Evolutionary conservation across 2,329 filamentous ascomycete species (phyloP), one percentile per base, ranked within the genome.

Genomic region (Calonectria honghensis): DNA sequence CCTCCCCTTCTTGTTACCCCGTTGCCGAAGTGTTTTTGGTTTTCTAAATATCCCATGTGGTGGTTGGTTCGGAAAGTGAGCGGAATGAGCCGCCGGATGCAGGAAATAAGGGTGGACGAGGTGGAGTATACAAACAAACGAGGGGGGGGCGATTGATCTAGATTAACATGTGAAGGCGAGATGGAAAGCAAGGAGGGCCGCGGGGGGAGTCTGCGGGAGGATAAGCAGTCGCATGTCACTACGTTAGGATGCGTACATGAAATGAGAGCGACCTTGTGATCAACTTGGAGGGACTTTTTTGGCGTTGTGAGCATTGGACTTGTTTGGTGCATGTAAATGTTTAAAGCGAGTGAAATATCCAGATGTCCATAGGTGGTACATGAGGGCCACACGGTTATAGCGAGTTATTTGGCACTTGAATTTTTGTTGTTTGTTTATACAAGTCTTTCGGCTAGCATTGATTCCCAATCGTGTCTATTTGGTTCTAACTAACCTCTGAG

Each of bases 201-300:
- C 65, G 61, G 41, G 59, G 32, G 57, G 31, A 50, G 63, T 32
- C 32, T 59, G 45, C 48, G 54, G 39, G 59, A 65, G 61, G n/a
- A 68, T 63, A 67, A 61, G 51, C 35, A 57, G 45, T 63, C 72
- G 70, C 69, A 76, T 76, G 70, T 74, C 68, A 73, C 64, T 74
- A 69, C 68, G 35, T 39, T 74, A 61, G 65, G 72, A 77, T 79
- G 77, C 77, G 71, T 78, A 75, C 67, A 81, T 77, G 79, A 80
- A 80, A 80, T 80, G 73, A 78, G 75, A 81, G 75, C 73, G 73
- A 75, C 69, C 65, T 79, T 79, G 54, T 75, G 67, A 75, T 75
- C 57, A 71, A 65, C 32, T 61, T 54, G 54, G 57, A 52, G 31
- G 50, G 13, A 24, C 13, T 48, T 48, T 48, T 48, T 48, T 24